Base-by-base conservation (phyloP, 2,329 filamentous ascomycete species). In the Phyllosticta paracitricarpa region DNA sequence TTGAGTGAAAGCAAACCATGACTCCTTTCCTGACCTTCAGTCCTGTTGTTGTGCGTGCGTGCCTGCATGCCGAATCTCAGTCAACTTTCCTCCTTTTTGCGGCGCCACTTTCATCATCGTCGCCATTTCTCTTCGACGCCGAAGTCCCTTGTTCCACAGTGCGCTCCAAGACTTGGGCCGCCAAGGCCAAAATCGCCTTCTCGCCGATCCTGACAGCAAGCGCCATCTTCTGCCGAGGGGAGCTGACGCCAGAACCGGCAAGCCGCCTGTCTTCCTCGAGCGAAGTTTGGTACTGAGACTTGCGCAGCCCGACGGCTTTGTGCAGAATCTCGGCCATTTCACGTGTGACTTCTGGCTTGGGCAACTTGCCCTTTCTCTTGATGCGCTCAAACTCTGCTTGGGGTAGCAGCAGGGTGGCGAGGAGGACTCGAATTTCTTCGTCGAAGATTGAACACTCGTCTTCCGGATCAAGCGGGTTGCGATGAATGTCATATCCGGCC, bases 201-300 rank as follows among this genome's bases (percentile, higher is more conserved):
- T 93, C 89, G 14, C 89, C 89, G 2, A 86, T 73, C 63, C 89
- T 82, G 40, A 91, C 87, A 57, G 82, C 76, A 24, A 85, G 68
- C 0, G 89, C 89, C 84, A 89, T 88, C 64, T 68, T 64, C 70
- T 72, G 66, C 62, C 71, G 69, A 14, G 30, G 5, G 9, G 57
- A 24, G 19, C 7, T 24, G 17, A 58, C 51, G 4, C 35, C 56
- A 33, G 55, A 19, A 7, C 54, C 33, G 28, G 51, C 19, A 33
- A 58, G n/a, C 17, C 25, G 24, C 62, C 66, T 59, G 64, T 86
- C 82, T 51, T 82, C 73, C 24, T 78, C 74, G n/a, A 84, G 68
- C 1, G 77, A 78, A 1, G 83, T 84, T 2, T 68, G 64, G 67
- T 87, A 88, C 61, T 82, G 78, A 10, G 70, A 66, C 26, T 73